Evolutionary conservation across 2,329 filamentous ascomycete genomes (phyloP), one percentile per base, ranked within the genome.

Genomic region (Lachnellula suecica): DNA sequence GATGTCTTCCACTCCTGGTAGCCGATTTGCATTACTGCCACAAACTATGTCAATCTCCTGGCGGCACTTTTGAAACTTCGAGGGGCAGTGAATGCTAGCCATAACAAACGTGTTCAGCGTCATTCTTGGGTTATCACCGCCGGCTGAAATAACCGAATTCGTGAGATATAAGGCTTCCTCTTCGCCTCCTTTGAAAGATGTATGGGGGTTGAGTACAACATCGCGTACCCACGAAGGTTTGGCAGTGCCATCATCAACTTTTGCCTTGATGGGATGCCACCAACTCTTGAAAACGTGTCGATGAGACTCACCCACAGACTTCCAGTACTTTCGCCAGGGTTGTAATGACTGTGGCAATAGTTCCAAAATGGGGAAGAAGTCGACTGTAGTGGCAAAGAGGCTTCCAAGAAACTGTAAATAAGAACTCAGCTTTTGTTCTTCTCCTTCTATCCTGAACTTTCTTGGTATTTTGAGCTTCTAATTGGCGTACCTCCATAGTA

Each of bases 1-100:
- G 8, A 71, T 66, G 54, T 82, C 79, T 3, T 70, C 65, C 47
- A 75, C 72, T 0, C 60, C 67, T 2, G 79, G 78, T 65, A 58
- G 56, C 65, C 66, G 19, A 22, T 43, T 20, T 57, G 63, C 19
- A 60, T 59, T 19, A 66, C 62, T 4, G 54, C 56, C 35, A 47
- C 55, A 29, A 59, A 62, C 10, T 81, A 15, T 15, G 40, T 52
- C 56, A 11, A 58, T 34, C 22, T 61, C 60, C 50, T 23, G 67
- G 51, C 10, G 63, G 62, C 40, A 59, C 63, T 1, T 56, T 53
- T 17, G 63, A 56, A n/a, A 51, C 54, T 1, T 68, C 61, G 3
- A 8, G 29, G 66, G 63, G 38, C 60, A 52, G 7, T 51, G 54
- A 7, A 70, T 27, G 19, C 59, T 56, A 0, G 68, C 62, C 66